Evolutionary conservation across 305 asterid species (phyloP).

Genomic region (Ilex paraguariensis): DNA sequence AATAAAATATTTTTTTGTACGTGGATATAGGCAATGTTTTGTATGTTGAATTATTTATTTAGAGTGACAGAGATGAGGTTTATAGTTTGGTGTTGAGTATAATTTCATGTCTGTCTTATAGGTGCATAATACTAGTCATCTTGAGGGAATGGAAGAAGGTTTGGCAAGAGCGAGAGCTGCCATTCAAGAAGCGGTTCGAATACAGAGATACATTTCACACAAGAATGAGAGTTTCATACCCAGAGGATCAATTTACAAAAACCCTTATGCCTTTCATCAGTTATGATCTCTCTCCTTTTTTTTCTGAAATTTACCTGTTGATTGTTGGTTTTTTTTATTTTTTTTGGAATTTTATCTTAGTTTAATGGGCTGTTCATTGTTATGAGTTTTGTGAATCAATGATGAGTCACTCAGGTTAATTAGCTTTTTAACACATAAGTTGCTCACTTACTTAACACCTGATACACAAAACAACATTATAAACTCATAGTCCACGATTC

Average conservation of each 20-base stretch:
- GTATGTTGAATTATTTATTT: no score
- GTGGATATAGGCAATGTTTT: no score
- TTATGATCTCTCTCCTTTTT: constrained; percentile 8
- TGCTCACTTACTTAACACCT: no score
- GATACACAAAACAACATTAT: no score
- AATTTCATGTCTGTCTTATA: not conserved
- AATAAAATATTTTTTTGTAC: no score
- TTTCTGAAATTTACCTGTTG: not conserved
- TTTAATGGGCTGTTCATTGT: no score
- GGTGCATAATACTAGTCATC: constrained; percentile 1
- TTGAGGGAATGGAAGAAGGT: constrained; percentile 23
- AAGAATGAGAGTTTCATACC: constrained; percentile 26
- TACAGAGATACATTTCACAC: not conserved
- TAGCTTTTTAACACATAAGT: no score
- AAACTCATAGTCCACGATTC: no score
- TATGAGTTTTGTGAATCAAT: no score
- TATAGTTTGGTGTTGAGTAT: not conserved
- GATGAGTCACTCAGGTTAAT: no score
- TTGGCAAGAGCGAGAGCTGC: constrained; percentile 46
- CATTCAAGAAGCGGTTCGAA: constrained; percentile 32
- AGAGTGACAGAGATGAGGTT: not conserved
- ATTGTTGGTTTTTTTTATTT: not conserved
- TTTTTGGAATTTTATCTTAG: not conserved
- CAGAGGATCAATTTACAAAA: constrained; percentile 36
- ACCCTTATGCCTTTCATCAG: constrained; percentile 49